phyloP scores from a whole-genome alignment of 352 stramenopile species.

The Pythium folliculosum region DNA sequence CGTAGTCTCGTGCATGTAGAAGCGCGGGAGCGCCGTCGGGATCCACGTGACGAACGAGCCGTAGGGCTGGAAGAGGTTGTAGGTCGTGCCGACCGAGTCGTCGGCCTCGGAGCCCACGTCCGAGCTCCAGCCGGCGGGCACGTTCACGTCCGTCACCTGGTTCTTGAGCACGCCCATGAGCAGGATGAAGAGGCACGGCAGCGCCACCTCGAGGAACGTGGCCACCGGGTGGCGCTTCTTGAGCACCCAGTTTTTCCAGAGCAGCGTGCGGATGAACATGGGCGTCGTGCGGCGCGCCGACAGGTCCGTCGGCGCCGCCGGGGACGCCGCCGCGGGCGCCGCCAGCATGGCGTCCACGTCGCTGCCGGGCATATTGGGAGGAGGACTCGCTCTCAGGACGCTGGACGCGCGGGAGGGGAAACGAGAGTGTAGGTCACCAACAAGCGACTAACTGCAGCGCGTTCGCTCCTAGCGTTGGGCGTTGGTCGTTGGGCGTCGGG shows the following conservation, averaged over 20 bases:
- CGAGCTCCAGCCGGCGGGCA: conserved; percentile 57
- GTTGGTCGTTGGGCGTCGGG: neutral
- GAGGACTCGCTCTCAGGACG: neutral
- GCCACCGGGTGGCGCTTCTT: conserved; percentile 59
- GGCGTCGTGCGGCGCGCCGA: conserved; percentile 28
- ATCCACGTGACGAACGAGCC: conserved; percentile 36
- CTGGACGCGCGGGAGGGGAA: neutral
- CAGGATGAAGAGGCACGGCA: conserved; percentile 65
- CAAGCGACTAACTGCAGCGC: neutral
- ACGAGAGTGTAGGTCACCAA: conserved; percentile 11
- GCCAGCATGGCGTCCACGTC: neutral
- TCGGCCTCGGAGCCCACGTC: conserved; percentile 24
- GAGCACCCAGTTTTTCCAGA: conserved; percentile 73
- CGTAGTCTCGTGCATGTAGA: conserved; percentile 53
- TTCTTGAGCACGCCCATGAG: conserved; percentile 59
- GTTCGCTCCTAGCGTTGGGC: neutral
- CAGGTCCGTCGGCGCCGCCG: conserved; percentile 4
- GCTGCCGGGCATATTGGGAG: neutral
- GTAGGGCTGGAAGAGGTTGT: conserved; percentile 54
- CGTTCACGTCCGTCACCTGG: conserved; percentile 43
- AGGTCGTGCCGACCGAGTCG: conserved; percentile 38
- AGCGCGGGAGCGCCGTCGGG: conserved; percentile 40
- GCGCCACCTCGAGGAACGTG: conserved; percentile 50
- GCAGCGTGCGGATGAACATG: conserved; percentile 39
- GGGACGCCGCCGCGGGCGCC: neutral